These are phyloP conservation scores for Aspergillus sojae DNA, from an alignment of 2,329 filamentous ascomycete genomes.

Conservation along the genomic window DNA sequence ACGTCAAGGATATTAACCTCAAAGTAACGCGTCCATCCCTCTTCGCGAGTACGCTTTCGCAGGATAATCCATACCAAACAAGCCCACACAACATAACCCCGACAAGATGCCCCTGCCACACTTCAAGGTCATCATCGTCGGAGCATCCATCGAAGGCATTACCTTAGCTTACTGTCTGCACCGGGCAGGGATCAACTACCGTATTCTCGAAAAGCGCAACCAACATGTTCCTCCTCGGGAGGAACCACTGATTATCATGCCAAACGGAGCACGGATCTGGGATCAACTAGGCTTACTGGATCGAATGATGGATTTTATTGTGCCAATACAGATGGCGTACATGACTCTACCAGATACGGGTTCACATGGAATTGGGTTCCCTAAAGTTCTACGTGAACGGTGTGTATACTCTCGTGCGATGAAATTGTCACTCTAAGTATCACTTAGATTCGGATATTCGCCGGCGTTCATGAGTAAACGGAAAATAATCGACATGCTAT, in stretches of 20 bases:
- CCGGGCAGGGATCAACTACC: constrained; percentile 35
- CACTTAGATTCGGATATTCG: constrained; percentile 16
- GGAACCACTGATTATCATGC: constrained; percentile 12
- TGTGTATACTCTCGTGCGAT: neutral
- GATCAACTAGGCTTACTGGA: constrained; percentile 18
- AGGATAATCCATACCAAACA: no score
- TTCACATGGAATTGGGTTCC: neutral
- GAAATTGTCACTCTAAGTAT: neutral
- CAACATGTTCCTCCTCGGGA: constrained; percentile 12
- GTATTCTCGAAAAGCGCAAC: constrained; percentile 38
- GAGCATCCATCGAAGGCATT: neutral
- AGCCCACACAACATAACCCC: no score
- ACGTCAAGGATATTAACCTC: no score
- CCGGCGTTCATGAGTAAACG: constrained; percentile 17
- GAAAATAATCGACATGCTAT: constrained; percentile 25
- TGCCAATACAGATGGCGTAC: constrained; percentile 13
- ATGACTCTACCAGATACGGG: constrained; percentile 11
- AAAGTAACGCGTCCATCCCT: no score
- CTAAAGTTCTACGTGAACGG: constrained; percentile 10
- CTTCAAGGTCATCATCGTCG: neutral
- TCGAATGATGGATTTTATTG: constrained; percentile 11
- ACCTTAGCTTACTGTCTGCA: neutral
- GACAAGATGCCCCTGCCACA: no score
- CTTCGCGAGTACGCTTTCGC: no score
- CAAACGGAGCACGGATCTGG: constrained; percentile 16